phyloP scores from a whole-genome alignment of 768 basidiomycete species.

The Psilocybe sp. region DNA sequence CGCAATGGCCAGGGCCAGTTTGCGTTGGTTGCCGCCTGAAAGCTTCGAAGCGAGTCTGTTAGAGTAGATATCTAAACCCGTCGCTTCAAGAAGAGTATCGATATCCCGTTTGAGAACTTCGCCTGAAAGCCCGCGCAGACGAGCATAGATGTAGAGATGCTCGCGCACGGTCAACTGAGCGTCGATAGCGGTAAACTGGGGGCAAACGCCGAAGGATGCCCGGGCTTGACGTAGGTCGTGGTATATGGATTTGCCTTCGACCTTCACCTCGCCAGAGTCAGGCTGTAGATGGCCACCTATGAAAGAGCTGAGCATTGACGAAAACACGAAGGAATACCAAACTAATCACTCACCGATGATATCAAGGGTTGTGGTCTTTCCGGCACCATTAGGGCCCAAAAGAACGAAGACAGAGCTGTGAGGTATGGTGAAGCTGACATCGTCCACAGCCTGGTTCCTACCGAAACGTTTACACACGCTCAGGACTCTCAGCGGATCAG shows the following conservation, averaged over 20 bases:
- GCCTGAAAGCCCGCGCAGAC: conserved; percentile 66
- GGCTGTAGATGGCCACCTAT: conserved; percentile 69
- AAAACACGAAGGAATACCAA: background rate
- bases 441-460: conserved; percentile 59
- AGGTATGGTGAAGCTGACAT: conserved; percentile 67
- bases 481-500: conserved; percentile 63
- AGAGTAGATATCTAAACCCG: conserved; percentile 56
- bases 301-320: background rate
- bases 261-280: conserved; percentile 63
- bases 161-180: conserved; percentile 74
- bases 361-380: conserved; percentile 81
- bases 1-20: conserved; percentile 73
- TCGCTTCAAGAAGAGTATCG: conserved; percentile 52
- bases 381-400: conserved; percentile 81
- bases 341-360: conserved; percentile 57
- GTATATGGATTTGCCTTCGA: conserved; percentile 63
- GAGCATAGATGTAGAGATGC: conserved; percentile 69
- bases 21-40: conserved; percentile 79
- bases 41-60: conserved; percentile 71
- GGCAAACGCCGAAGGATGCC: conserved; percentile 74
- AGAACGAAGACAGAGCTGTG: conserved; percentile 63
- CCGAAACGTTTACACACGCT: conserved; percentile 61
- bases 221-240: conserved; percentile 59
- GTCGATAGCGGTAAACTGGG: conserved; percentile 83
- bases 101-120: conserved; percentile 51